phyloP scores from a whole-genome alignment of 164 flowering plant species.

The Stephania yunnanensis region DNA sequence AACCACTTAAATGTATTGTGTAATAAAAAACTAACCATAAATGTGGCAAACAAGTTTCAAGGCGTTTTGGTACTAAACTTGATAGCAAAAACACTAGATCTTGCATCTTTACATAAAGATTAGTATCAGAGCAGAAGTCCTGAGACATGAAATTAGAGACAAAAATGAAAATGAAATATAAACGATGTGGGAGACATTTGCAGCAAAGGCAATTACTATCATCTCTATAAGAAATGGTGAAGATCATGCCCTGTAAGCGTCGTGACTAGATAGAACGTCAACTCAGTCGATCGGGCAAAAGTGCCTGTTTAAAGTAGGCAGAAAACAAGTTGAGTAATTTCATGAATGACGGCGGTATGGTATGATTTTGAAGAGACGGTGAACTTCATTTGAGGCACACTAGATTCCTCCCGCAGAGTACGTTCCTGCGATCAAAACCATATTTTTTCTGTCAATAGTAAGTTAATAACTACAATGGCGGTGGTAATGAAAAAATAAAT shows the following conservation, averaged over 20 bases:
- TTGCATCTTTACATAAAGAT: not conserved
- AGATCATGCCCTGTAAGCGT: not conserved
- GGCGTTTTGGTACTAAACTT: not conserved
- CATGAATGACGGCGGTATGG: not conserved
- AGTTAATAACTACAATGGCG: not conserved
- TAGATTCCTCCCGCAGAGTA: conserved; percentile 43
- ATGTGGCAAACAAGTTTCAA: not conserved
- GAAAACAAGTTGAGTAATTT: not conserved
- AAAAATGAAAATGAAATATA: not conserved
- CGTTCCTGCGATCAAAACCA: conserved; percentile 39
- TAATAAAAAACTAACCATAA: not conserved
- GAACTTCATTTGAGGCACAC: conserved; percentile 34
- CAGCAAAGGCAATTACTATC: not conserved
- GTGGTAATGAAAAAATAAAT: not conserved
- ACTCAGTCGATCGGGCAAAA: not conserved
- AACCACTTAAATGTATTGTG: too few relatives aligned
- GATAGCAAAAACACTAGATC: not conserved
- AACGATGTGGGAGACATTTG: not conserved
- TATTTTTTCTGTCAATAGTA: conserved; percentile 1
- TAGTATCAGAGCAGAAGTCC: not conserved
- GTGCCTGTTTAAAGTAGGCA: not conserved
- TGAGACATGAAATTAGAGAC: not conserved
- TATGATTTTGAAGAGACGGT: not conserved
- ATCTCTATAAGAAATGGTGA: not conserved
- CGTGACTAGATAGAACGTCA: not conserved